These are phyloP conservation scores for Triticum dicoccoides DNA, from an alignment of 176 grass and related monocot species.

Conservation along the genomic window DNA sequence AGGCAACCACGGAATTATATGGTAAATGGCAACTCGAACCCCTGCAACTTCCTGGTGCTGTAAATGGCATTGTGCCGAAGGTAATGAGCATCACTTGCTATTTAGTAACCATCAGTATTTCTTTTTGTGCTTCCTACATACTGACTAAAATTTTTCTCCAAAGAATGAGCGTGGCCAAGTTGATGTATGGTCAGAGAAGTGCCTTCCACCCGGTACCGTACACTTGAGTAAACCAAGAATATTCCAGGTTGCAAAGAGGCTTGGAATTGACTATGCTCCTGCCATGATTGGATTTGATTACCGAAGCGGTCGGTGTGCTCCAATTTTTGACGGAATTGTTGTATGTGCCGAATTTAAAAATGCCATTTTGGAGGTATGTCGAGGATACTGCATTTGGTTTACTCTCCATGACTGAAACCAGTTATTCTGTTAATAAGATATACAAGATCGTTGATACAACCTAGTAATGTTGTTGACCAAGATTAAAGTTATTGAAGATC, in stretches of 20 bases:
- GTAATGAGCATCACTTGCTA: constrained; percentile 35
- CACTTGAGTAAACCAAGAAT: constrained; percentile 89
- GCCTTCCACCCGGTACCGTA: constrained; percentile 82
- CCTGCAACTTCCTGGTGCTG: constrained; percentile 69
- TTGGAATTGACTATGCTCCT: constrained; percentile 87
- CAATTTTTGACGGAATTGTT: constrained; percentile 84
- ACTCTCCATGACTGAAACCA: constrained; percentile 1
- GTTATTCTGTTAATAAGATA: background rate
- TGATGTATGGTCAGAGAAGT: constrained; percentile 97
- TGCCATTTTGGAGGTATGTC: constrained; percentile 82
- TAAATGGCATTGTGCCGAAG: constrained; percentile 89
- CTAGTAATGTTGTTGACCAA: background rate
- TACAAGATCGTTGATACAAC: background rate
- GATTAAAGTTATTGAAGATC: background rate
- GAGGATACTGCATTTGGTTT: constrained; percentile 19
- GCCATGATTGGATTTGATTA: constrained; percentile 98
- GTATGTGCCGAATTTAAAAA: constrained; percentile 73
- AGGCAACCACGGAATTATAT: constrained; percentile 65
- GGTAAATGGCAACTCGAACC: constrained; percentile 93
- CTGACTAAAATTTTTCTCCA: constrained; percentile 28
- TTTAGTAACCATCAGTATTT: constrained; percentile 20
- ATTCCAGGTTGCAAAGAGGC: constrained; percentile 80
- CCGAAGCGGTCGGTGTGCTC: constrained; percentile 56
- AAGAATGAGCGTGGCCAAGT: constrained; percentile 97
- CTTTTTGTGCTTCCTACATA: constrained; percentile 21